These are phyloP conservation scores for Solanum medicagineum DNA, from an alignment of 257 asterid genomes.

Conservation along the genomic window DNA sequence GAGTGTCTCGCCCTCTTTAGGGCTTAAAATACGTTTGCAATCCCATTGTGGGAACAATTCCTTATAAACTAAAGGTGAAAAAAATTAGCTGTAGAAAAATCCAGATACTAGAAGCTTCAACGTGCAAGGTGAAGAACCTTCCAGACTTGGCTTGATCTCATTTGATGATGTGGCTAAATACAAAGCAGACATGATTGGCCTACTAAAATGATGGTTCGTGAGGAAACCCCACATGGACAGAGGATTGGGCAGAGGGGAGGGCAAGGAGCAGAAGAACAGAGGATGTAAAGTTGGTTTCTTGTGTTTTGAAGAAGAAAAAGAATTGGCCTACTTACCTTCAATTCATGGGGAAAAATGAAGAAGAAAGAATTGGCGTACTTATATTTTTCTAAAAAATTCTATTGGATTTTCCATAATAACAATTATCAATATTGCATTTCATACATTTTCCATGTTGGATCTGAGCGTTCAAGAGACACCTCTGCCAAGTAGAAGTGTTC, in stretches of 20 bases:
- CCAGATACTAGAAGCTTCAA: background rate
- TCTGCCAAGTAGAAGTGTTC: background rate
- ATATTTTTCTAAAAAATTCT: too few species aligned
- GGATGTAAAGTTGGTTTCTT: background rate
- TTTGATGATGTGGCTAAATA: background rate
- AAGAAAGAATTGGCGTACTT: too few species aligned
- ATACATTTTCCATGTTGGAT: background rate
- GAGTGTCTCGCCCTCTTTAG: background rate
- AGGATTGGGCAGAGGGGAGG: too few species aligned
- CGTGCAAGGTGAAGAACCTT: background rate
- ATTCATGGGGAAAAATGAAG: too few species aligned
- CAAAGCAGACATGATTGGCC: background rate
- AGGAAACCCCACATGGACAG: background rate
- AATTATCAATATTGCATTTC: background rate
- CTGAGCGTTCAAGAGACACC: background rate
- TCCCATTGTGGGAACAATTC: background rate
- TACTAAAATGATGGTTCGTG: background rate
- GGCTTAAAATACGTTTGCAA: background rate
- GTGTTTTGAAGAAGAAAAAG: background rate
- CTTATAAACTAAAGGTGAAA: background rate
- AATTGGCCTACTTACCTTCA: background rate
- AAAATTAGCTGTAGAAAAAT: too few species aligned
- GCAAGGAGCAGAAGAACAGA: too few species aligned
- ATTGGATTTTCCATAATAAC: too few species aligned
- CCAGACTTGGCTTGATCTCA: background rate